phyloP scores from a whole-genome alignment of 139 green algal genomes.

The Chlamydomonas schloesseri region DNA sequence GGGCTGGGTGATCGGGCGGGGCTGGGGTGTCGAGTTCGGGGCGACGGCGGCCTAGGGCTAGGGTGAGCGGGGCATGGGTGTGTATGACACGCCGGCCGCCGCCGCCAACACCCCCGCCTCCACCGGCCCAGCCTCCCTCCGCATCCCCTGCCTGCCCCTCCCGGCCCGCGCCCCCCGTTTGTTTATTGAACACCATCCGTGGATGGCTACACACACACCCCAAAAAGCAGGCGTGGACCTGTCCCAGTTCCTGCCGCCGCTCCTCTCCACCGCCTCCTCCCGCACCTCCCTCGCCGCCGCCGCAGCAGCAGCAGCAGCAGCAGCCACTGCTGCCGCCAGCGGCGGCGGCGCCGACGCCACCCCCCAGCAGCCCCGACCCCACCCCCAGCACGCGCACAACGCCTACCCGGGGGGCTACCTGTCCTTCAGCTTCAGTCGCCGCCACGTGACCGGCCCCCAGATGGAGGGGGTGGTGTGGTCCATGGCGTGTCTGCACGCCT shows the following conservation, averaged over 20 bases:
- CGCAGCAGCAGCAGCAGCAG: no score
- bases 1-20: not conserved
- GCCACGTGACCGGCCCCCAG: slow-evolving; percentile 39
- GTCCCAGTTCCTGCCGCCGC: not conserved
- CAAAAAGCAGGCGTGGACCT: slow-evolving; percentile 28
- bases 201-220: no score
- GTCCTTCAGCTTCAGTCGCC: not conserved
- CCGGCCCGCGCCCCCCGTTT: no score
- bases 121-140: no score
- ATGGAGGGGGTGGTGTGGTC: slow-evolving; percentile 41
- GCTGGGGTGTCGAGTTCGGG: not conserved
- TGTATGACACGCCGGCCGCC: no score
- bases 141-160: no score
- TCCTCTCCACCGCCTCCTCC: not conserved
- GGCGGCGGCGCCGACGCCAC: no score
- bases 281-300: not conserved
- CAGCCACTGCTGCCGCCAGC: no score
- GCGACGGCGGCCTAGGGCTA: no score
- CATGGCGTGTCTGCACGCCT: slow-evolving; percentile 36
- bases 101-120: no score
- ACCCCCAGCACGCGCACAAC: not conserved
- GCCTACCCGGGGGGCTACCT: slow-evolving; percentile 15
- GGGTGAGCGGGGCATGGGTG: no score
- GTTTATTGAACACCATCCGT: no score
- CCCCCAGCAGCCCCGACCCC: not conserved